phyloP scores from a whole-genome alignment of 371 early-diverging fungal species.

The Rhizopus microsporus region DNA sequence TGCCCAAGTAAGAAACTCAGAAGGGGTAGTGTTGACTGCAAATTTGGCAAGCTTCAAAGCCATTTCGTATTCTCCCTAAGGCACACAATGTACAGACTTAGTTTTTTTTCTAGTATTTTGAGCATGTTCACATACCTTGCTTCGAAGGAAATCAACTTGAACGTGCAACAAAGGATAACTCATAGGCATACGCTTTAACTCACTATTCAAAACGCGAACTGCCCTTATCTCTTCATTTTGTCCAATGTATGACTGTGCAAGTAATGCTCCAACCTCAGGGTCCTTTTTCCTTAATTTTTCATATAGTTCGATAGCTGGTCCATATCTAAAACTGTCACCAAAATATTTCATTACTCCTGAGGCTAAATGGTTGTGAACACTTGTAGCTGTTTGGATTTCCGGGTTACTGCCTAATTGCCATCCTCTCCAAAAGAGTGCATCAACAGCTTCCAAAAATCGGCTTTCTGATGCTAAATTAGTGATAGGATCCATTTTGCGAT shows the following conservation, averaged over 20 bases:
- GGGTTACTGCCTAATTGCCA: conserved; percentile 93
- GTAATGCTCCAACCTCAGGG: conserved; percentile 84
- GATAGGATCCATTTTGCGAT: conserved; percentile 84
- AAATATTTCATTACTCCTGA: conserved; percentile 89
- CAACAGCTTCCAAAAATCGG: conserved; percentile 82
- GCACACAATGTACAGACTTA: background rate
- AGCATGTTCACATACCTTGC: conserved; percentile 62
- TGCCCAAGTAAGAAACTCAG: conserved; percentile 93
- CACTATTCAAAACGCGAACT: conserved; percentile 82
- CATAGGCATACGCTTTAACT: conserved; percentile 75
- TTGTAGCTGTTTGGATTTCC: conserved; percentile 89
- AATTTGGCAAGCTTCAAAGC: conserved; percentile 86
- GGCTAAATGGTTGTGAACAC: conserved; percentile 81
- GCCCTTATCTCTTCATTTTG: conserved; percentile 89
- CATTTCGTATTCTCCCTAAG: conserved; percentile 68
- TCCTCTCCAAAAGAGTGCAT: conserved; percentile 79
- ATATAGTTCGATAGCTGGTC: conserved; percentile 80
- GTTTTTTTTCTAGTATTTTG: background rate
- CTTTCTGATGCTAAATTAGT: conserved; percentile 72
- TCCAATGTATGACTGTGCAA: conserved; percentile 80
- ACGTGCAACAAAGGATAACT: conserved; percentile 83
- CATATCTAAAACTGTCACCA: conserved; percentile 74
- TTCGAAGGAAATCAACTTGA: conserved; percentile 84
- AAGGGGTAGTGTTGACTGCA: conserved; percentile 92
- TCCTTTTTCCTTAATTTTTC: conserved; percentile 79